phyloP scores from a whole-genome alignment of 2,329 filamentous ascomycete genomes.

The Colletotrichum falcatum region DNA sequence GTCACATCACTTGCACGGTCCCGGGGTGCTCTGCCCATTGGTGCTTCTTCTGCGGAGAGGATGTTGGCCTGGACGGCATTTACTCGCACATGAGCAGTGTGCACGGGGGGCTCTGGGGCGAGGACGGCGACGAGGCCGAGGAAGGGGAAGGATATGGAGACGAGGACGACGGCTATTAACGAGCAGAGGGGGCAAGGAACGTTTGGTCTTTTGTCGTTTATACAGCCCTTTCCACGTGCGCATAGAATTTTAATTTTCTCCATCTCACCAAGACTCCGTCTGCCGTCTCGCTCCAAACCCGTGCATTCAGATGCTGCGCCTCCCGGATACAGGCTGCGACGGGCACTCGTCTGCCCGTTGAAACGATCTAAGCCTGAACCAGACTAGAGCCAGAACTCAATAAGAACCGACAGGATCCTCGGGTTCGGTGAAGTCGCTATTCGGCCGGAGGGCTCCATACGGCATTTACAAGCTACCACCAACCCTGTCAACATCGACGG shows the following conservation, averaged over 20 bases:
- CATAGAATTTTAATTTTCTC: slow-evolving; percentile 47
- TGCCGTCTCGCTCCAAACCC: slow-evolving; percentile 41
- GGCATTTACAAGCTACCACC: slow-evolving; percentile 44
- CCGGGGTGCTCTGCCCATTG: slow-evolving; percentile 51
- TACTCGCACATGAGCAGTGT: slow-evolving; percentile 52
- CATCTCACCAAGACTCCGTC: slow-evolving; percentile 34
- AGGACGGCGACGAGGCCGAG: slow-evolving; percentile 36
- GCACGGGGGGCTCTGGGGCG: slow-evolving; percentile 49
- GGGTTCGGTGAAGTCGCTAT: slow-evolving; percentile 52
- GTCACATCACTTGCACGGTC: slow-evolving; percentile 53
- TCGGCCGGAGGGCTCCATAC: slow-evolving; percentile 53
- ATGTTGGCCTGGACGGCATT: slow-evolving; percentile 45
- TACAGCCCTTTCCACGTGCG: slow-evolving; percentile 42
- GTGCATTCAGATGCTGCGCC: slow-evolving; percentile 44
- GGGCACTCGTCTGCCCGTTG: slow-evolving; percentile 47
- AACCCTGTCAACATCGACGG: slow-evolving; percentile 55
- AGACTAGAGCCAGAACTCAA: slow-evolving; percentile 49
- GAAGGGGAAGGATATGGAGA: slow-evolving; percentile 12
- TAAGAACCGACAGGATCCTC: slow-evolving; percentile 46
- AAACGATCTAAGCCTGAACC: slow-evolving; percentile 46
- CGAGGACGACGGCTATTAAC: slow-evolving; percentile 2
- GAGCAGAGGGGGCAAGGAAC: not conserved
- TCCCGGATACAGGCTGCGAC: slow-evolving; percentile 47
- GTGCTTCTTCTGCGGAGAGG: slow-evolving; percentile 55
- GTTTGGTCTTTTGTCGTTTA: not conserved